These are phyloP conservation scores for Tricholoma sp. DNA, from an alignment of 768 basidiomycete species.

Conservation along the genomic window DNA sequence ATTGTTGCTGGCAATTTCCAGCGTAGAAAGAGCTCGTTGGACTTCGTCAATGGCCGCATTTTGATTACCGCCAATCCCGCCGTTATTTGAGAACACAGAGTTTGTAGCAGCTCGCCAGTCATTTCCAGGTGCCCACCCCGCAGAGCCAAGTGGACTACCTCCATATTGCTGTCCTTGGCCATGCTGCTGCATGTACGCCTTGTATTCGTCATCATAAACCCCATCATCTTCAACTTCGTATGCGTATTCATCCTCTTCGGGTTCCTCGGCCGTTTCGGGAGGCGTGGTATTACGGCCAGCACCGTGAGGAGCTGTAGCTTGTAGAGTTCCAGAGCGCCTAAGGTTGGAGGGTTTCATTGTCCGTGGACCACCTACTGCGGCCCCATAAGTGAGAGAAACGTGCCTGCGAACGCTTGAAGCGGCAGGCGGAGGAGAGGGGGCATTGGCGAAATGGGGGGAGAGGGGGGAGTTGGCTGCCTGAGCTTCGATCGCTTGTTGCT, in stretches of 20 bases:
- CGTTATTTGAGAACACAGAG: constrained; percentile 9
- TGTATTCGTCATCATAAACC: constrained; percentile 58
- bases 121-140: constrained; percentile 59
- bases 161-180: constrained; percentile 35
- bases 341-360: constrained; percentile 47
- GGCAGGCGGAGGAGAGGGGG: constrained; percentile 70
- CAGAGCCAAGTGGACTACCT: constrained; percentile 54
- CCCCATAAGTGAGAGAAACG: constrained; percentile 72
- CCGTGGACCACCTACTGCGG: constrained; percentile 46
- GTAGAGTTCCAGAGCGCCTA: constrained; percentile 74
- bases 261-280: constrained; percentile 32
- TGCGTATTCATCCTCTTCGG: constrained; percentile 51
- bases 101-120: constrained; percentile 51
- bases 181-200: constrained; percentile 32
- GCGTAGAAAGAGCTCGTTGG: constrained; percentile 62
- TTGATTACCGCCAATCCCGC: constrained; percentile 15
- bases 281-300: constrained; percentile 31
- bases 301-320: constrained; percentile 42
- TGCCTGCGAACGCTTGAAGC: constrained; percentile 71
- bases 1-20: constrained; percentile 51
- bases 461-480: constrained; percentile 51
- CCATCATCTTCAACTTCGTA: constrained; percentile 46
- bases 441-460: constrained; percentile 53
- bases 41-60: constrained; percentile 64
- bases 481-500: constrained; percentile 46